Conservation (phyloP, 176 grass and related monocot genomes). For the Ampelocalamus luodianensis region DNA sequence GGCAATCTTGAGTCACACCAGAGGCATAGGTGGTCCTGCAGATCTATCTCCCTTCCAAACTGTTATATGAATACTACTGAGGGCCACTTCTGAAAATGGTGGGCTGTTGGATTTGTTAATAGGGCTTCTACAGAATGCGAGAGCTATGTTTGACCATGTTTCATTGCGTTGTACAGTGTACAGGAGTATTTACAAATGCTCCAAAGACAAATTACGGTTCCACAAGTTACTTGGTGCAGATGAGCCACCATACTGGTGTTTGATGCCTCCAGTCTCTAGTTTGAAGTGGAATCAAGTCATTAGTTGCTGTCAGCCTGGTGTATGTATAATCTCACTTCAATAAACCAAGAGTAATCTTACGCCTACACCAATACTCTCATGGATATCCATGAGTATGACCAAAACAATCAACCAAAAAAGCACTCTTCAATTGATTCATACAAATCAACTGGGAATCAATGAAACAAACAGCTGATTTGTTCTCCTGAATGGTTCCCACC, state of each 20-base stretch:
- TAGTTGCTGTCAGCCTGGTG: neutral
- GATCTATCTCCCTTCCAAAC: neutral
- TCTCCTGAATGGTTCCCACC: neutral
- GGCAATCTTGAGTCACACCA: neutral
- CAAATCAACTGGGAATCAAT: neutral
- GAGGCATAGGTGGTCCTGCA: neutral
- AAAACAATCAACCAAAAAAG: constrained; percentile 19
- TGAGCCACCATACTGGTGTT: constrained; percentile 4
- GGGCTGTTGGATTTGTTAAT: neutral
- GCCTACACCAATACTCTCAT: neutral
- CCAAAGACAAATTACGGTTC: neutral
- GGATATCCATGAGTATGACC: neutral
- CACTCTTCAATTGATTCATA: neutral
- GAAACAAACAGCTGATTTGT: constrained; percentile 3
- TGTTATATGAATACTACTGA: constrained; percentile 17
- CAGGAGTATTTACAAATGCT: neutral
- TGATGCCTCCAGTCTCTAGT: neutral
- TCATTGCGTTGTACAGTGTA: neutral
- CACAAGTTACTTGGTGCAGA: neutral
- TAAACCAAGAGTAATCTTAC: neutral
- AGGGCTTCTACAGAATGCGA: neutral
- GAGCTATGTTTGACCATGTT: constrained; percentile 1
- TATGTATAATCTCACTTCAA: neutral
- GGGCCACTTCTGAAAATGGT: constrained; percentile 17
- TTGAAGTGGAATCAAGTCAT: constrained; percentile 19